Evolutionary conservation across 345 rosid species (phyloP), one percentile per base, ranked within the genome.

Genomic region (Ceriops zippeliana): DNA sequence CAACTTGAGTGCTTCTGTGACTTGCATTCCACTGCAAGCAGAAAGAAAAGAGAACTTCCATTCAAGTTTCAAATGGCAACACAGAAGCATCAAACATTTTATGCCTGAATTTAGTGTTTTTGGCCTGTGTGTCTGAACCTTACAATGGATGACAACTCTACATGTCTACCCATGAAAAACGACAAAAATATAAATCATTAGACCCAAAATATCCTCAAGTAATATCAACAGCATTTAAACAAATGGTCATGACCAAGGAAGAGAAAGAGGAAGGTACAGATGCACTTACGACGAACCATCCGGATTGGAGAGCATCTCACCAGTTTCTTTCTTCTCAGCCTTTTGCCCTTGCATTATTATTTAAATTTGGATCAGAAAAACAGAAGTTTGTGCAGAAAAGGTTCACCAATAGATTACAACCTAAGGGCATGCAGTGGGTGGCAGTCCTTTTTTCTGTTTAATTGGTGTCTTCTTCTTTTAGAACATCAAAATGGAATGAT

Each of bases 1-100:
- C 76, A 95, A 78, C 84, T 95, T 95, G 69, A 95, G 95, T 37
- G 99, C 99, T 86, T 95, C 99, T n/a, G 99, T 91, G 66, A 95
- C 90, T 85, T 95, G 97, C 92, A 88, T 88, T 62, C 99, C 96
- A 64, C 97, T 91, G 96, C 72, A 81, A 79, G 42, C 7, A 57
- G 52, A 65, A 80, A 62, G 52, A 67, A 62, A 7, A 11, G 56
- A 51, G 42, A 52, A 51, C 35, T 61, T 20, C 60, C 67, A 52
- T 16, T 28, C 59, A 63, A 62, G 24, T 27, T 27, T n/a, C 69
- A 34, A 59, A 58, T 34, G 42, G 59, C 53, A 59, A 80, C 21
- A 35, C 21, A 72, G 20, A 60, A 31, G 28, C 42, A 6, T 21
- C 46, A 31, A 13, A 61, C 15, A 58, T 27, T 30, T 42, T 6